Conservation (phyloP, 1,139 yeast genomes). For the Protomyces lactucae-debilis region DNA sequence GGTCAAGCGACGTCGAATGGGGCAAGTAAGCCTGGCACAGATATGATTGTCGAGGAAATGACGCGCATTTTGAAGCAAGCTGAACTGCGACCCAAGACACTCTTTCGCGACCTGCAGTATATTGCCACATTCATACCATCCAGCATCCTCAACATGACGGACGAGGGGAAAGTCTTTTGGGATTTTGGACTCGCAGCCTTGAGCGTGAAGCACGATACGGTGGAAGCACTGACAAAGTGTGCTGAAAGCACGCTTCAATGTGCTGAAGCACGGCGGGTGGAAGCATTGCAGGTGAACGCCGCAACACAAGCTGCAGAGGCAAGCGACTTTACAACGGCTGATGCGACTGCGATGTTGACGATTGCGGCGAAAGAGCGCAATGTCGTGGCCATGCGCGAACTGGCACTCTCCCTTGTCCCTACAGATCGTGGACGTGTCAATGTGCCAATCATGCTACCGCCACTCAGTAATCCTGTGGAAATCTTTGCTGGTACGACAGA, state of each 20-base stretch:
- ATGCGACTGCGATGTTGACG: neutral
- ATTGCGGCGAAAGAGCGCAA: conserved; percentile 16
- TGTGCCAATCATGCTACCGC: conserved; percentile 1
- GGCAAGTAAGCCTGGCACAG: conserved; percentile 3
- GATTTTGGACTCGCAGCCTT: conserved; percentile 19
- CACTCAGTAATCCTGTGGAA: conserved; percentile 6
- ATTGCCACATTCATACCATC: conserved; percentile 19
- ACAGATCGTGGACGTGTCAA: neutral
- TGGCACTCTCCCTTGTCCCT: neutral
- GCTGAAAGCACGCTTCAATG: neutral
- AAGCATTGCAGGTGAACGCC: neutral
- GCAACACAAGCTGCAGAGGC: neutral
- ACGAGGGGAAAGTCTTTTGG: conserved; percentile 26
- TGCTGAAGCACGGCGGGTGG: neutral
- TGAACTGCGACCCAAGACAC: conserved; percentile 14
- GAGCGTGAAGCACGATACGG: conserved; percentile 9
- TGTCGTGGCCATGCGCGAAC: conserved; percentile 11
- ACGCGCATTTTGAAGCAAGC: conserved; percentile 3
- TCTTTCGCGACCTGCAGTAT: conserved; percentile 21
- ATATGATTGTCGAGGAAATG: conserved; percentile 20
- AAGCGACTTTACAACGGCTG: neutral
- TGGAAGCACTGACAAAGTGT: neutral
- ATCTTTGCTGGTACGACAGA: neutral
- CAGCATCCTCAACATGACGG: conserved; percentile 20
- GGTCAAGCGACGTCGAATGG: neutral